Evolutionary conservation across 2,329 filamentous ascomycete genomes (phyloP), one percentile per base, ranked within the genome.

Genomic region (Xylaria hypoxylon): DNA sequence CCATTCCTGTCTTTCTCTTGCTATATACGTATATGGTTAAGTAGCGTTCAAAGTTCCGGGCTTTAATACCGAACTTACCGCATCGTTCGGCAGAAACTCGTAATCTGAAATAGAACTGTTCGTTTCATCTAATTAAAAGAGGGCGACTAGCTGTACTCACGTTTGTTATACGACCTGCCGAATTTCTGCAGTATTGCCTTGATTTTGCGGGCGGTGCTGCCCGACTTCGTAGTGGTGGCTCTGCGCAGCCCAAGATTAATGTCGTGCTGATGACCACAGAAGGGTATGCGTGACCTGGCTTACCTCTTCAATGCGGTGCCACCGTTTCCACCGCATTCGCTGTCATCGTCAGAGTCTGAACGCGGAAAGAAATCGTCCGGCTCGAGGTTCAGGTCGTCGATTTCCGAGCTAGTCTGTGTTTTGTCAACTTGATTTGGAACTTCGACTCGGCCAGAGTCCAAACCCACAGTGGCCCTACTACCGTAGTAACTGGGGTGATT

Each of bases 1-100:
- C 75, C 56, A 60, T 76, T 76, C 56, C 74, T 71, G 48, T 75
- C 73, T 71, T 72, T 72, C 52, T 77, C 75, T 70, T 74, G 64
- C 75, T 77, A 47, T 2, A 62, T 22, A n/a, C 31, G 53, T 42
- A n/a, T n/a, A 19, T 26, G 6, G 44, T 55, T 67, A 48, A 59
- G n/a, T 35, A 51, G 31, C 3, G 55, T 40, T 51, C 19, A 5
- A 40, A 11, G 6, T 26, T 13, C 2, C 3, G 38, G 15, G 35
- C 24, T 28, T 42, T 35, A 44, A 45, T 11, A 33, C 31, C 6
- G 17, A 50, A 64, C 70, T 57, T 68, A 74, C 73, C 33, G 68
- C 22, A 31, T 73, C 71, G 33, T 72, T 73, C 11, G 73, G 70
- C 35, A 72, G 44, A 47, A 71, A 64, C 2, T 67, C 65, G 51